Percentiles rank a stretch among this genome's conserved stretches.
phyloP scores from a whole-genome alignment of 2,329 filamentous ascomycete species.

The Fusarium sp. region DNA sequence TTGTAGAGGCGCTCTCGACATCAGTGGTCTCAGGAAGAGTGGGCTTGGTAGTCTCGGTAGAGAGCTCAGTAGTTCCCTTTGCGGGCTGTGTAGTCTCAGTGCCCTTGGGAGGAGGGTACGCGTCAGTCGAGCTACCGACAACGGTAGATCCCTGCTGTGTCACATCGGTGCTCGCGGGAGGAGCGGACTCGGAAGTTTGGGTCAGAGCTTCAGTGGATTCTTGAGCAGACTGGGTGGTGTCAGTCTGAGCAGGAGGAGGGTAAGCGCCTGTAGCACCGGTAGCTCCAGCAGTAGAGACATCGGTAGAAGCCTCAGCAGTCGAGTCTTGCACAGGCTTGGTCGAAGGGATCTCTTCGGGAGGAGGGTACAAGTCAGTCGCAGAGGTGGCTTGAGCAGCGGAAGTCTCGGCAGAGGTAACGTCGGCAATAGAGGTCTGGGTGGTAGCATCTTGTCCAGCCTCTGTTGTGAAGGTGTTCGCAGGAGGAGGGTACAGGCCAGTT shows the following conservation, averaged over 20 bases:
- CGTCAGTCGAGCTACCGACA: conserved; percentile 15
- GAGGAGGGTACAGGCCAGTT: background rate
- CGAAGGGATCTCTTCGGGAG: background rate
- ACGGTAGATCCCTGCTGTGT: conserved; percentile 28
- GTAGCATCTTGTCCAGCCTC: background rate
- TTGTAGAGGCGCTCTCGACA: conserved; percentile 17
- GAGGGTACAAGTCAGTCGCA: background rate
- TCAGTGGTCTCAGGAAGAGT: conserved; percentile 1
- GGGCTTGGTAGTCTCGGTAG: conserved; percentile 22
- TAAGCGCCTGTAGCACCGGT: conserved; percentile 5
- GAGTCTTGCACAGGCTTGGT: background rate
- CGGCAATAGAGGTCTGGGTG: background rate
- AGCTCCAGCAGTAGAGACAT: background rate
- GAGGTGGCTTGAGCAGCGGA: conserved; percentile 14
- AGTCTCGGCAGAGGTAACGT: background rate
- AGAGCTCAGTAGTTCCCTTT: conserved; percentile 9
- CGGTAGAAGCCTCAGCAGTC: background rate
- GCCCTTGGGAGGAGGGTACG: conserved; percentile 23
- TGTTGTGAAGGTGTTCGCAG: background rate
- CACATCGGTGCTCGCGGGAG: conserved; percentile 22
- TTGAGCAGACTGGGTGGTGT: conserved; percentile 18
- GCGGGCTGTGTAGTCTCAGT: conserved; percentile 9
- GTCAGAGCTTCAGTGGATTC: conserved; percentile 28
- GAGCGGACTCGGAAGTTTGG: conserved; percentile 18
- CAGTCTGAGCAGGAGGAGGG: conserved; percentile 20